Evolutionary conservation across 768 basidiomycete species (phyloP), one percentile per base, ranked within the genome.

Genomic region (Boletus huronensis): DNA sequence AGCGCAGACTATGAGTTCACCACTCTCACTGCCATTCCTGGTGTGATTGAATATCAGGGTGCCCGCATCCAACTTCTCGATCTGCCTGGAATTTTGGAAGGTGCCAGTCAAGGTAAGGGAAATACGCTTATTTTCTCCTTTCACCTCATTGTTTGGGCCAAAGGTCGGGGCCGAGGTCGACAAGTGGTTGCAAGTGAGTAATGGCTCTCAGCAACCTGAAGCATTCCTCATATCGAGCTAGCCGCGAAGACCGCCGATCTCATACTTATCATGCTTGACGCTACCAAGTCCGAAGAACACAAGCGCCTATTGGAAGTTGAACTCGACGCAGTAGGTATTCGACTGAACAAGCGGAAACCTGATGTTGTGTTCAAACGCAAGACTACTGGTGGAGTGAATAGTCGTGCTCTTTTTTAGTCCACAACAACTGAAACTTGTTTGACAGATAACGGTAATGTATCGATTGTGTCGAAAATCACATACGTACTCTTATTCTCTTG

Each of bases 1-100:
- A 75, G 89, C 0, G 97, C 95, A 14, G 90, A 93, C 11, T 98
- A 97, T 66, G 95, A 98, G 69, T 98, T 97, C 72, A 97, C 94
- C 3, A 96, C 92, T 4, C 80, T 96, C 31, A 91, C 90, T 10
- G 96, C 97, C 10, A 98, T 99, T 57, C 96, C 97, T 34, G 97
- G 97, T 46, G 97, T 98, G 3, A 83, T 98, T 17, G 95, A 98
- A 65, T 90, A 98, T 69, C 86, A 96, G 70, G 97, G 97, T 28
- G 87, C 88, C 3, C 81, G 92, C 40, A 94, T 98, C 53, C 97
- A 99, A 68, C 80, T 98, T 41, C 81, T 98, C 16, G 95, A 98
- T 82, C 75, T 98, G 31, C 95, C 95, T 2, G 95, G 95, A 71
- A 98, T 98, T 61, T 93, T 98, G 8, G 92, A 94, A 72, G 92